Conservation (phyloP, 2,329 filamentous ascomycete species). For the Fusarium heterosporum region DNA sequence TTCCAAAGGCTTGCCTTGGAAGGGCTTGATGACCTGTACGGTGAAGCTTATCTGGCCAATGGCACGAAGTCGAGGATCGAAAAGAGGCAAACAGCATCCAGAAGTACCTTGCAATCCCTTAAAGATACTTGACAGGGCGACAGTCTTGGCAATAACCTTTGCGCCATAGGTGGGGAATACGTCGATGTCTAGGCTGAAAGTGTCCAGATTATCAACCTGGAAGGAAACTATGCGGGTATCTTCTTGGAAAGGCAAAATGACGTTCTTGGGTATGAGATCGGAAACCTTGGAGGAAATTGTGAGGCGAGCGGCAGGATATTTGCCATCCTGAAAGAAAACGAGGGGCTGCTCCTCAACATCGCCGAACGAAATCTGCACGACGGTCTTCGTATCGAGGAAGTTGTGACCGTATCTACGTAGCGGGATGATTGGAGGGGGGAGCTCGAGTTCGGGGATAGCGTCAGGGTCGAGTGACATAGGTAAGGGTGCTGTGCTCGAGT, state of each 20-base stretch:
- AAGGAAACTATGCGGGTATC: constrained; percentile 94
- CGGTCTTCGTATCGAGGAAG: constrained; percentile 97
- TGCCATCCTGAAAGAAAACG: constrained; percentile 95
- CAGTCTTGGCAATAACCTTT: constrained; percentile 95
- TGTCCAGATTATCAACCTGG: constrained; percentile 92
- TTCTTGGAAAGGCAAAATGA: constrained; percentile 95
- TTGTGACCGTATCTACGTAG: constrained; percentile 96
- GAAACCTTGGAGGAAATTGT: constrained; percentile 97
- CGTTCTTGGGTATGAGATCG: constrained; percentile 94
- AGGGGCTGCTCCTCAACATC: constrained; percentile 80
- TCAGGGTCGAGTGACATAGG: constrained; percentile 81
- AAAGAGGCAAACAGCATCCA: constrained; percentile 86
- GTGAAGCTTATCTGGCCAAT: constrained; percentile 96
- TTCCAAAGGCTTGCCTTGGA: constrained; percentile 89
- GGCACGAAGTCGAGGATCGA: constrained; percentile 89
- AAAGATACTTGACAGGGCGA: constrained; percentile 90
- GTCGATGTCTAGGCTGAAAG: constrained; percentile 95
- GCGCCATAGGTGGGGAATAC: constrained; percentile 98
- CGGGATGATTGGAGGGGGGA: constrained; percentile 96
- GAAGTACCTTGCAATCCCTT: constrained; percentile 79
- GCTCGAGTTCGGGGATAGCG: constrained; percentile 89
- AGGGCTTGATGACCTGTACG: constrained; percentile 96
- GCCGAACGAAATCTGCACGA: constrained; percentile 92
- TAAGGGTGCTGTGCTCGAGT: constrained; percentile 63
- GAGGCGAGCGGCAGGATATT: constrained; percentile 92